Base-by-base conservation (phyloP, 805 yeast genomes). In the Komagataella pastoris region DNA sequence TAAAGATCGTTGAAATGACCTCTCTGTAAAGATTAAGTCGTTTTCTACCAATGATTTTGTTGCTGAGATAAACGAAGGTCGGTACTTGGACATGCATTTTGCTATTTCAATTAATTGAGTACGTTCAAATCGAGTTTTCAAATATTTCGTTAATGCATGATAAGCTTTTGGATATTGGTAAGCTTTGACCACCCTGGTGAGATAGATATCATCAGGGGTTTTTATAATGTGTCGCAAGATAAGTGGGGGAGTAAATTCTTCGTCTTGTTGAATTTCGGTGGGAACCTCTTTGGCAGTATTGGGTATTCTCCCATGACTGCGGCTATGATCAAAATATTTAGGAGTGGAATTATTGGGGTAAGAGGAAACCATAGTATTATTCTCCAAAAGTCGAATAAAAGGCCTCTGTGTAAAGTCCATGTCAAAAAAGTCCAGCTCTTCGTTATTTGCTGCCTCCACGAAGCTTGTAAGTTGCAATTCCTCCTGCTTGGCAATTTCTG, bases 21-120 rank as follows among this genome's bases (percentile, higher is more conserved):
- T 59, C 56, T 80, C 85, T 44, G 81, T 79, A 55, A 78, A 78
- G 45, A 83, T 75, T 49, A 84, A 65, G 61, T 86, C 93, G 60
- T 79, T 79, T 55, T 85, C 89, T 58, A 79, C 82, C 47, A 86
- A 68, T 5, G 82, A 78, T 58, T 85, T 80, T 49, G 88, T 85
- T 1, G 89, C 83, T 18, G 88, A 80, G 17, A 83, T 84, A 58
- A 86, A 86, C 12, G 87, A 79, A 10, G 93, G 91, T 51, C 91
- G 69, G 60, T 82, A 83, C 58, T 78, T 70, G 51, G 82, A 85
- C 72, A 81, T 73, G 54, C 77, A 67, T 67, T 79, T 77, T 17
- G 80, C 74, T 47, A 81, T 76, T 50, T 64, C 68, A 7, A 68
- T 49, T 47, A 68, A 55, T 53, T 68, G 71, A 6, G 56, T 56